Conservation (phyloP, 2,329 filamentous ascomycete species). For the Didymella segeticola region DNA sequence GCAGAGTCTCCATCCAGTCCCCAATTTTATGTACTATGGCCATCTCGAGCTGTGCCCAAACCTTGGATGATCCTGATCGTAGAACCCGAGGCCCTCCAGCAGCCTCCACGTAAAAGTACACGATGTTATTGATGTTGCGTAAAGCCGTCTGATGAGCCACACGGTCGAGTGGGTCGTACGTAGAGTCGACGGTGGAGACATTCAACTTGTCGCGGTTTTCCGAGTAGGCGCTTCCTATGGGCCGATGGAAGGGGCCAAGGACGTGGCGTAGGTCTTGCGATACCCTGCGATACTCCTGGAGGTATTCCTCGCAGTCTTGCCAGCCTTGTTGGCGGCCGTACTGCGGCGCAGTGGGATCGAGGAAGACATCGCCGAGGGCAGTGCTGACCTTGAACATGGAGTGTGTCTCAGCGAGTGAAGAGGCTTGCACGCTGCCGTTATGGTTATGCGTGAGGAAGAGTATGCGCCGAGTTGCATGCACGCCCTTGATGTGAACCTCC, state of each 20-base stretch:
- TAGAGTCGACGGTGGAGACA: background rate
- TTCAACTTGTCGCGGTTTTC: background rate
- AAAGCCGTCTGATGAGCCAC: background rate
- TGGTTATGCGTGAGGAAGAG: background rate
- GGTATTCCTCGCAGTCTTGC: background rate
- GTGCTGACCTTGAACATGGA: background rate
- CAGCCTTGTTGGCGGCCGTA: background rate
- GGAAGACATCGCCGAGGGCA: background rate
- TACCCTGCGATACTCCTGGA: background rate
- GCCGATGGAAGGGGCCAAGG: background rate
- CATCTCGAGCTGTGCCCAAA: background rate
- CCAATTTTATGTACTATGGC: background rate
- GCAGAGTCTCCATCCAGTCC: background rate
- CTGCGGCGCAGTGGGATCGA: background rate
- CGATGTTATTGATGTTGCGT: background rate
- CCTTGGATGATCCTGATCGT: background rate
- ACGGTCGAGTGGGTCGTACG: background rate
- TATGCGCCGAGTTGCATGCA: background rate
- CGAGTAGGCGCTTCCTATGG: background rate
- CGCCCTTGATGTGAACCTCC: background rate
- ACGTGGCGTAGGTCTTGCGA: background rate
- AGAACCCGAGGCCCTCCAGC: background rate
- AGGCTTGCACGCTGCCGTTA: background rate
- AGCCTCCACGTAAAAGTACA: background rate
- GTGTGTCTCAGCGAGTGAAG: background rate